Evolutionary conservation across 805 yeast species (phyloP).

Genomic region (Wickerhamiella lipophila): DNA sequence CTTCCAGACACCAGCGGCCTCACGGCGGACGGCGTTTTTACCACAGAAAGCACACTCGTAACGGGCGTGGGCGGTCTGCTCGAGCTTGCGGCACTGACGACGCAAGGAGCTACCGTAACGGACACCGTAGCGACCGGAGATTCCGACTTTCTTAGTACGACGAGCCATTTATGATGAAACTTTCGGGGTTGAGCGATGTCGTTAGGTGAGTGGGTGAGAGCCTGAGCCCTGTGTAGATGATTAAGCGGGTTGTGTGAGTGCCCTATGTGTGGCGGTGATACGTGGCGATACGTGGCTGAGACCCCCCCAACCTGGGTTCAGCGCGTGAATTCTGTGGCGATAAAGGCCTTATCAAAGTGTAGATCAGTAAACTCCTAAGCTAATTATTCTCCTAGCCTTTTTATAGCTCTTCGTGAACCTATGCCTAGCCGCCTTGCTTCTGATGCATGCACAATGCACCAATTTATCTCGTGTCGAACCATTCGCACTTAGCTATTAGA

Average conservation of each 20-base stretch:
- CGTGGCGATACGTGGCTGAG: too few relatives aligned
- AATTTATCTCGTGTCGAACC: background rate
- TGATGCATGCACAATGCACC: background rate
- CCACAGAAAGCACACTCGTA: constrained; percentile 99
- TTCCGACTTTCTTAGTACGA: constrained; percentile 99
- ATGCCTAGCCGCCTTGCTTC: background rate
- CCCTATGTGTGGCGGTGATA: too few relatives aligned
- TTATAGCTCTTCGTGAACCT: too few relatives aligned
- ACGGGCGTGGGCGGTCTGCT: constrained; percentile 96
- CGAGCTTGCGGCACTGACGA: constrained; percentile 99
- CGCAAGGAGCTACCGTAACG: constrained; percentile 99
- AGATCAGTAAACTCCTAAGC: too few relatives aligned
- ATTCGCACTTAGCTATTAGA: background rate
- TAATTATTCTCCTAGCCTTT: too few relatives aligned
- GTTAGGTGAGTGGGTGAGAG: constrained; percentile 5
- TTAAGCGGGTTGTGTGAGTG: background rate
- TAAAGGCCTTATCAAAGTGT: too few relatives aligned
- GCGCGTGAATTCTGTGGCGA: too few relatives aligned
- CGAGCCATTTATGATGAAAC: constrained; percentile 48
- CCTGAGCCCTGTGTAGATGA: background rate
- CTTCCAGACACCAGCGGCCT: constrained; percentile 97
- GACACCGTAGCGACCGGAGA: constrained; percentile 99
- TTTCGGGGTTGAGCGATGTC: constrained; percentile 4
- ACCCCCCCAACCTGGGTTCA: background rate
- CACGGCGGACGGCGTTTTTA: constrained; percentile 95